Conservation (phyloP, 768 basidiomycete genomes). For the Termitomyces sp. region DNA sequence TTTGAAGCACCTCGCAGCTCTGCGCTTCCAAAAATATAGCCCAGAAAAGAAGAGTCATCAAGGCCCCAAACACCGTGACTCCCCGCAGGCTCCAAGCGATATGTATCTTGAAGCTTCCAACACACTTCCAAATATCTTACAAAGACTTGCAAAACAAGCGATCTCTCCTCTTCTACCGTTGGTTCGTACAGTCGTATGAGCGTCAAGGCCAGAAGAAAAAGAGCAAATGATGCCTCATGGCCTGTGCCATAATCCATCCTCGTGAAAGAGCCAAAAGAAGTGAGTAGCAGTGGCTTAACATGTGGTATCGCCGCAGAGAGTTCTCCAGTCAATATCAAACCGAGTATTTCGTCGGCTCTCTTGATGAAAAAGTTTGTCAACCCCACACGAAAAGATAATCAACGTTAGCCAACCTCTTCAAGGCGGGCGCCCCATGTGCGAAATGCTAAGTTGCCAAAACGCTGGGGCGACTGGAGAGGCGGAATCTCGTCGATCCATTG, state of each 20-base stretch:
- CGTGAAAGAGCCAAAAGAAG: conserved; percentile 84
- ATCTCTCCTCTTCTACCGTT: conserved; percentile 54
- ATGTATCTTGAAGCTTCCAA: conserved; percentile 83
- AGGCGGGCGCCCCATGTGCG: conserved; percentile 76
- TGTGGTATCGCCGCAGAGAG: conserved; percentile 47
- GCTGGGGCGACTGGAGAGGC: conserved; percentile 63
- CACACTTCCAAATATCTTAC: conserved; percentile 75
- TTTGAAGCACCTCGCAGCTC: conserved; percentile 64
- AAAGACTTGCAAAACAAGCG: conserved; percentile 56
- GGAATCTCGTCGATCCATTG: conserved; percentile 81
- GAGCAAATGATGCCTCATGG: conserved; percentile 85
- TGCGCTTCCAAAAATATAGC: conserved; percentile 87
- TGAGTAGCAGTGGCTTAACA: conserved; percentile 71
- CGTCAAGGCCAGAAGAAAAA: conserved; percentile 71
- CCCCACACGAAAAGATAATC: background rate
- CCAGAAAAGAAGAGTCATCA: conserved; percentile 86
- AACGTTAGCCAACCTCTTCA: conserved; percentile 51
- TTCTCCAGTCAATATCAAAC: conserved; percentile 39
- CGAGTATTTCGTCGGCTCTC: conserved; percentile 49
- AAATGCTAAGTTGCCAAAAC: conserved; percentile 92
- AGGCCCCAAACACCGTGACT: conserved; percentile 98
- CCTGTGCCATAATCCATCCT: conserved; percentile 97
- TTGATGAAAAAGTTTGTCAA: conserved; percentile 21
- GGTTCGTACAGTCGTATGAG: conserved; percentile 63
- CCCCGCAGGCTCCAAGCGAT: conserved; percentile 91